Conservation (phyloP, 306 rosid genomes). For the Glycine latifolia region DNA sequence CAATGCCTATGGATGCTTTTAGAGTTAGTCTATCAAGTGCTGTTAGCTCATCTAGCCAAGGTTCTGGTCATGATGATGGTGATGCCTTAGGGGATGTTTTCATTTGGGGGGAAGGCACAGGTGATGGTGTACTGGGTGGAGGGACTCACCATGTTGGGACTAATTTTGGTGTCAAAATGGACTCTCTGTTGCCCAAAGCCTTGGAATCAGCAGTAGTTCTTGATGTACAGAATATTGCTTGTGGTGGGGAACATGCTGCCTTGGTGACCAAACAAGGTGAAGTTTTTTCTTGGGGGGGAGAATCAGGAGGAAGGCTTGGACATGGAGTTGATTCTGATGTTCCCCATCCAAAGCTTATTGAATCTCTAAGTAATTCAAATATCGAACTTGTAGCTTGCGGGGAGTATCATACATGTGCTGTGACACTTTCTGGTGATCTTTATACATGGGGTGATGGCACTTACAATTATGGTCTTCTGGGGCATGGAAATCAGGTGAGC, state of each 20-base stretch:
- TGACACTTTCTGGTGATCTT: constrained; percentile 96
- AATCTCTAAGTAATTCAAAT: constrained; percentile 80
- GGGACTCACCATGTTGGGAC: constrained; percentile 85
- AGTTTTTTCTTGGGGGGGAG: constrained; percentile 98
- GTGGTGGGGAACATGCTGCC: constrained; percentile 96
- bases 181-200: constrained; percentile 91
- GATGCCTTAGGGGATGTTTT: constrained; percentile 99
- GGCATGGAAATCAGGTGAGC: constrained; percentile 98
- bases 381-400: constrained; percentile 99
- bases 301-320: constrained; percentile 98
- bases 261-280: constrained; percentile 98
- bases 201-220: constrained; percentile 95
- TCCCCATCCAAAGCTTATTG: constrained; percentile 92
- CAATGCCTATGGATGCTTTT: constrained; percentile 93
- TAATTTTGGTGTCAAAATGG: constrained; percentile 67
- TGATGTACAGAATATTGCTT: constrained; percentile 94
- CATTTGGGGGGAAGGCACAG: constrained; percentile 96
- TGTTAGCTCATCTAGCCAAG: constrained; percentile 98
- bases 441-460: constrained; percentile 99
- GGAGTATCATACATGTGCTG: constrained; percentile 97
- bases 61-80: constrained; percentile 99
- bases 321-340: constrained; percentile 97
- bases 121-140: constrained; percentile 94
- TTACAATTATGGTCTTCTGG: constrained; percentile 92
- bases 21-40: constrained; percentile 98